A percentile compares a stretch with the other conserved stretches of the same genome.
Evolutionary conservation across 371 early-diverging fungal species (phyloP).

Genomic region (Lichtheimia hyalospora): DNA sequence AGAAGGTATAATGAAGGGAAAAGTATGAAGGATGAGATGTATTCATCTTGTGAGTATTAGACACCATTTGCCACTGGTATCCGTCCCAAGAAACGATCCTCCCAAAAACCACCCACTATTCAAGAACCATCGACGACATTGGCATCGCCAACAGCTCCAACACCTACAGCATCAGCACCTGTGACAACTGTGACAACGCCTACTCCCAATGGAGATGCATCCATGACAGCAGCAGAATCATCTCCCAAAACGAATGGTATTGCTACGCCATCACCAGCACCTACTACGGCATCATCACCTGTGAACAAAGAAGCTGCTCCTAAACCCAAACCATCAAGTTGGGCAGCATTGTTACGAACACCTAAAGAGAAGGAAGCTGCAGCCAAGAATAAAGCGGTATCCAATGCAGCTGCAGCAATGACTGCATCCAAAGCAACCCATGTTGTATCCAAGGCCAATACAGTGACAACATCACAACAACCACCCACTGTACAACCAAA

Average conservation of each 20-base stretch:
- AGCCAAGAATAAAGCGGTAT: constrained; percentile 11
- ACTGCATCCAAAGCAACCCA: constrained; percentile 11
- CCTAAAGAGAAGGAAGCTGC: constrained; percentile 32
- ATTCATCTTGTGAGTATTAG: constrained; percentile 13
- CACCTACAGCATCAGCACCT: constrained; percentile 13
- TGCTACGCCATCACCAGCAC: neutral
- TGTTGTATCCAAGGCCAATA: neutral
- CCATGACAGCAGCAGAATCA: neutral
- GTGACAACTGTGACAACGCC: constrained; percentile 3
- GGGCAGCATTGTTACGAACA: constrained; percentile 54
- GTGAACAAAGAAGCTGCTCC: constrained; percentile 13
- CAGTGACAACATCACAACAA: constrained; percentile 6
- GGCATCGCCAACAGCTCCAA: neutral
- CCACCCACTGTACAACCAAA: constrained; percentile 29
- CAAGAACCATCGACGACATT: constrained; percentile 13
- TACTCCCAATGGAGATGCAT: neutral
- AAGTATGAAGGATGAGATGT: constrained; percentile 4
- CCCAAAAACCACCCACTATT: constrained; percentile 8
- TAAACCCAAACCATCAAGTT: constrained; percentile 52
- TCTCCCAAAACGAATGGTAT: neutral
- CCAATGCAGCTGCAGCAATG: constrained; percentile 10
- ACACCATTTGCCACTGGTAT: constrained; percentile 47
- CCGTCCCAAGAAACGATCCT: constrained; percentile 14
- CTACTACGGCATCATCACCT: neutral
- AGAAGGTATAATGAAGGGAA: constrained; percentile 34